These are phyloP conservation scores for Pistacia atlantica DNA, from an alignment of 345 rosid species.

Conservation along the genomic window DNA sequence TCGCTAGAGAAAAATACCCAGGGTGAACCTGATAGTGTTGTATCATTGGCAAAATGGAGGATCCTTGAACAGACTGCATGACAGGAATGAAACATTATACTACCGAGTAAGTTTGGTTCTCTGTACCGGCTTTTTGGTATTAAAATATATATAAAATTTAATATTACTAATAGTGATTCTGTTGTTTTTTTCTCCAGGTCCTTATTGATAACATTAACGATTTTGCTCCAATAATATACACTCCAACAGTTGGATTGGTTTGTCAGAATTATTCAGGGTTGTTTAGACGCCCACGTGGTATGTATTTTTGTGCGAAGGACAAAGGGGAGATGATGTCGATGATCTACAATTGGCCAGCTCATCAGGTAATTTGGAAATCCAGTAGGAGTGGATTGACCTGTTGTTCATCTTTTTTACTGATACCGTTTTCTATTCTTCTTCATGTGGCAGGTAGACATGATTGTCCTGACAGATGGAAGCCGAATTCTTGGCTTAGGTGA, in stretches of 20 bases:
- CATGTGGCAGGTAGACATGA: conserved; percentile 89
- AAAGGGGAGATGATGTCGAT: conserved; percentile 99
- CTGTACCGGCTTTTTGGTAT: conserved; percentile 18
- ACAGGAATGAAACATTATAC: conserved; percentile 94
- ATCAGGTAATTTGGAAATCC: conserved; percentile 45
- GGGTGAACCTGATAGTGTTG: conserved; percentile 61
- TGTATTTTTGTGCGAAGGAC: conserved; percentile 99
- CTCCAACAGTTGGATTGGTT: conserved; percentile 96
- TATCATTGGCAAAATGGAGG: conserved; percentile 95
- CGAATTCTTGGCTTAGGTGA: conserved; percentile 98
- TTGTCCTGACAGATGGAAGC: conserved; percentile 94
- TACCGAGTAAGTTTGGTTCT: conserved; percentile 60
- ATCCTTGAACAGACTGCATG: conserved; percentile 91
- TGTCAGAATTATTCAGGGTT: conserved; percentile 98
- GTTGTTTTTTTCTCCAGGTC: conserved; percentile 53
- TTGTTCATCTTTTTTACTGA: neutral
- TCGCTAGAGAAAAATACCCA: conserved; percentile 83
- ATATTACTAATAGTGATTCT: conserved; percentile 1
- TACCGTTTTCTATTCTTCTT: conserved; percentile 8
- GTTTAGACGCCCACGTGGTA: conserved; percentile 96
- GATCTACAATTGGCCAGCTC: conserved; percentile 97
- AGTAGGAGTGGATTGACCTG: neutral
- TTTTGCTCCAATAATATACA: conserved; percentile 92
- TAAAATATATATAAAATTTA: neutral
- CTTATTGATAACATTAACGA: conserved; percentile 93